These are phyloP conservation scores for Aspergillus sojae DNA, from an alignment of 2,329 filamentous ascomycete genomes.

Conservation along the genomic window DNA sequence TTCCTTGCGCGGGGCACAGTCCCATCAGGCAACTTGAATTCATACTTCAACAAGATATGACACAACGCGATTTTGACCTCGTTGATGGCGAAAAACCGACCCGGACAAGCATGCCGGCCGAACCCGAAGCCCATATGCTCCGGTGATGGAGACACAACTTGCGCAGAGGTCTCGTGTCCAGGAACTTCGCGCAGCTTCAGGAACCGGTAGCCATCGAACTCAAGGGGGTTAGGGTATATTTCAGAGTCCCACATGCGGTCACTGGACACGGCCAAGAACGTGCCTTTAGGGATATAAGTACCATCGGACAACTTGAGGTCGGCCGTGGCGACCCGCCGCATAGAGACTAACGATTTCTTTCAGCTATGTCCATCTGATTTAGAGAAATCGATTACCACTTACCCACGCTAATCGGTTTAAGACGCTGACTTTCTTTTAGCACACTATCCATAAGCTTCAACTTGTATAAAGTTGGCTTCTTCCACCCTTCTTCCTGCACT, in stretches of 20 bases:
- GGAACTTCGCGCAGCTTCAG: slow-evolving; percentile 10
- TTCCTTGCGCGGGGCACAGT: background rate
- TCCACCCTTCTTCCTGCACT: slow-evolving; percentile 28
- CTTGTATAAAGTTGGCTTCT: slow-evolving; percentile 41
- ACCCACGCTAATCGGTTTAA: slow-evolving; percentile 30
- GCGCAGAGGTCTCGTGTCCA: slow-evolving; percentile 7
- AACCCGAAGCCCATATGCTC: slow-evolving; percentile 32
- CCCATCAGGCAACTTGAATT: background rate
- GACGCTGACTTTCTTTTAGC: slow-evolving; percentile 43
- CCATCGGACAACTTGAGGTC: slow-evolving; percentile 15
- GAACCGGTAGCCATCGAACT: slow-evolving; percentile 19
- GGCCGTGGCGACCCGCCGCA: slow-evolving; percentile 3
- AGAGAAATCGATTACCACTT: background rate
- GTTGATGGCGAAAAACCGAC: slow-evolving; percentile 9
- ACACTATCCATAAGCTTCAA: slow-evolving; percentile 47
- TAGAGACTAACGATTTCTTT: slow-evolving; percentile 2
- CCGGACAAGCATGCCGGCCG: slow-evolving; percentile 24
- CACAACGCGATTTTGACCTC: slow-evolving; percentile 5
- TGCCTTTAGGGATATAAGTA: slow-evolving; percentile 9
- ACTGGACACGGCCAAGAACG: slow-evolving; percentile 4
- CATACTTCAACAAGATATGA: slow-evolving; percentile 11
- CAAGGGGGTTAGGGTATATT: slow-evolving; percentile 5
- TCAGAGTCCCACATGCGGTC: slow-evolving; percentile 10
- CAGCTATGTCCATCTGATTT: background rate
- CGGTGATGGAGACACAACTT: slow-evolving; percentile 20